Evolutionary conservation across 495 filamentous ascomycete species (phyloP).

Genomic region (Achaetomiella virescens): DNA sequence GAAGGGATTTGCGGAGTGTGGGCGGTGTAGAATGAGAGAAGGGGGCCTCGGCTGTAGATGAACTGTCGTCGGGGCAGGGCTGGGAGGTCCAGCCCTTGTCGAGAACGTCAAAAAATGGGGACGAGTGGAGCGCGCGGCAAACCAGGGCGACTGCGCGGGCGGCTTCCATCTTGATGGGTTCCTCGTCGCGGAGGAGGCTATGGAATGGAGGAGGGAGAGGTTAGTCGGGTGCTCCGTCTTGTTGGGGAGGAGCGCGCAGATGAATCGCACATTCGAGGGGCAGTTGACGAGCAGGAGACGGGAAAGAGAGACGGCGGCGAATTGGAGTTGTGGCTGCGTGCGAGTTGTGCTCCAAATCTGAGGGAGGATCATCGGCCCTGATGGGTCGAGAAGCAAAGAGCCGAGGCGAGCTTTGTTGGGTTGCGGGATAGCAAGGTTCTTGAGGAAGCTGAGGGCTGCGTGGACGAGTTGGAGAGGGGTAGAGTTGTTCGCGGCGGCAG

Average conservation of each 20-base stretch:
- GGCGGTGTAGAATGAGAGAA: conserved; percentile 40
- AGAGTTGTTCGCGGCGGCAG: conserved; percentile 9
- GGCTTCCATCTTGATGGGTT: conserved; percentile 68
- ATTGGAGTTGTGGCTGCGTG: conserved; percentile 60
- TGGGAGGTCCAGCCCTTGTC: conserved; percentile 1
- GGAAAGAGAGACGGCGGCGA: conserved; percentile 59
- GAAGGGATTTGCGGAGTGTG: conserved; percentile 44
- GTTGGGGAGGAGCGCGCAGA: conserved; percentile 36
- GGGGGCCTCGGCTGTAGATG: background rate
- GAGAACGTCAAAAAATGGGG: background rate
- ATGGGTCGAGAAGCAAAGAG: conserved; percentile 23
- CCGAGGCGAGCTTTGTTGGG: conserved; percentile 57
- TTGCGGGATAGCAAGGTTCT: conserved; percentile 67
- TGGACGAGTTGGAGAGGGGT: conserved; percentile 51
- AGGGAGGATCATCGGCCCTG: conserved; percentile 43
- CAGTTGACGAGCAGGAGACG: conserved; percentile 60
- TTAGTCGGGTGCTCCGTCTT: conserved; percentile 31
- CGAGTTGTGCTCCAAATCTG: conserved; percentile 53
- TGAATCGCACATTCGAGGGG: conserved; percentile 47
- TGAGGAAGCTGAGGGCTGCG: conserved; percentile 65
- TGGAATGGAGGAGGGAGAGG: conserved; percentile 53
- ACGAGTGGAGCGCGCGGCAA: conserved; percentile 49
- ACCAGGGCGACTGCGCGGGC: conserved; percentile 59
- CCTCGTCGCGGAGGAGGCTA: conserved; percentile 54
- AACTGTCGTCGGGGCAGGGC: background rate